Conservation (phyloP, 2,329 filamentous ascomycete species). For the Colletotrichum sp. region DNA sequence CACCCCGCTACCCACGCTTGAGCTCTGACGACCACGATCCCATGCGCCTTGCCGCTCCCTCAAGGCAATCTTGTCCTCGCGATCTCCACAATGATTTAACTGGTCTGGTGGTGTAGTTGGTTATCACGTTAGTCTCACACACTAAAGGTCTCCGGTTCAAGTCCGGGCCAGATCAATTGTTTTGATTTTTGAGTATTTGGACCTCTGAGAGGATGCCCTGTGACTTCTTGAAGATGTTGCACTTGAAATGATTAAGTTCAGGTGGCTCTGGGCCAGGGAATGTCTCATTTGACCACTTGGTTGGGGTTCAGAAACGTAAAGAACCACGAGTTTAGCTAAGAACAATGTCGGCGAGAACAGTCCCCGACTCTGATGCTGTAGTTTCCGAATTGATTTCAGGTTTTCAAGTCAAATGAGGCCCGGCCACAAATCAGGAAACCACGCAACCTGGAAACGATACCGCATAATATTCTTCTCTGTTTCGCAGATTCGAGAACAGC, state of each 20-base stretch:
- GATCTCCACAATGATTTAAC: background rate
- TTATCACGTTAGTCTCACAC: slow-evolving; percentile 56
- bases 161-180: slow-evolving; percentile 7
- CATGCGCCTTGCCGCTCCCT: background rate
- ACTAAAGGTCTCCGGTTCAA: slow-evolving; percentile 23
- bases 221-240: background rate
- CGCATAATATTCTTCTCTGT: background rate
- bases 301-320: background rate
- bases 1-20: background rate
- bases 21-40: background rate
- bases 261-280: background rate
- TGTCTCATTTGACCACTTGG: background rate
- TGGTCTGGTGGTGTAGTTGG: slow-evolving; percentile 41
- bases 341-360: background rate
- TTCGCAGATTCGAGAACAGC: background rate
- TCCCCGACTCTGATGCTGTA: background rate
- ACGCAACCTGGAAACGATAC: background rate
- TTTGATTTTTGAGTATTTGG: background rate
- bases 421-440: background rate
- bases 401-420: background rate
- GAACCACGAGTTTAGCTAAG: background rate
- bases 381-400: background rate
- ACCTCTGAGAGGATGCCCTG: background rate
- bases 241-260: background rate
- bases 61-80: background rate